Evolutionary conservation across 176 grass and related monocot species (phyloP).

Genomic region (Oryza coarctata): DNA sequence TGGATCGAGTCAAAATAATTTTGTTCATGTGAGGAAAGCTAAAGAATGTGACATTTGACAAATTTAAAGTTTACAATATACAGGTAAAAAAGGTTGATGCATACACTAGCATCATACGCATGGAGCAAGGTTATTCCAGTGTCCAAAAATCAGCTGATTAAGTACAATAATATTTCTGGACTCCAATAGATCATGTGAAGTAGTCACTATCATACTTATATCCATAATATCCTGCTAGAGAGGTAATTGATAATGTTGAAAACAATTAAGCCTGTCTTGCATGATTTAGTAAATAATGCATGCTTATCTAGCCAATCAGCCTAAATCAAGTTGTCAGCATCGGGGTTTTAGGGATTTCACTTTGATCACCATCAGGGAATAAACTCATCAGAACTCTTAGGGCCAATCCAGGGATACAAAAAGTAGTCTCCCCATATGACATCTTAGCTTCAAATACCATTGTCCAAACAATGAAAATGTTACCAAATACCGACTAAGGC

Average conservation of each 20-base stretch:
- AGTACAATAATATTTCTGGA: slow-evolving; percentile 1
- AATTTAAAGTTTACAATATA: not conserved
- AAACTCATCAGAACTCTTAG: not conserved
- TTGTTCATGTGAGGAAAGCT: not conserved
- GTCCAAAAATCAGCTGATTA: not conserved
- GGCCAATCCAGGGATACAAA: not conserved
- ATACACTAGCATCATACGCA: not conserved
- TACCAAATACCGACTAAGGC: not conserved
- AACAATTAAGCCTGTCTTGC: not conserved
- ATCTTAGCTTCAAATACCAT: not conserved
- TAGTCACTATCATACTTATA: not conserved
- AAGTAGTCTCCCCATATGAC: not conserved
- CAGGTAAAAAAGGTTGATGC: not conserved
- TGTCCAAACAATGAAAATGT: not conserved
- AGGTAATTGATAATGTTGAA: not conserved
- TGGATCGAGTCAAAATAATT: slow-evolving; percentile 2
- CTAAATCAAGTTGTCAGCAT: slow-evolving; percentile 5
- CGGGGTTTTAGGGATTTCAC: not conserved
- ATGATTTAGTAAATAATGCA: not conserved
- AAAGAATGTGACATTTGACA: not conserved
- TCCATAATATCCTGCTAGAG: not conserved
- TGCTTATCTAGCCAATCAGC: not conserved
- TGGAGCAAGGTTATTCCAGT: not conserved
- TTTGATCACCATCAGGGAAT: slow-evolving; percentile 8
- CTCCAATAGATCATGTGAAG: not conserved